A percentile compares a stretch with the other conserved stretches of the same genome.
Conservation (phyloP, 768 basidiomycete genomes). For the Leccinum uliginosum region DNA sequence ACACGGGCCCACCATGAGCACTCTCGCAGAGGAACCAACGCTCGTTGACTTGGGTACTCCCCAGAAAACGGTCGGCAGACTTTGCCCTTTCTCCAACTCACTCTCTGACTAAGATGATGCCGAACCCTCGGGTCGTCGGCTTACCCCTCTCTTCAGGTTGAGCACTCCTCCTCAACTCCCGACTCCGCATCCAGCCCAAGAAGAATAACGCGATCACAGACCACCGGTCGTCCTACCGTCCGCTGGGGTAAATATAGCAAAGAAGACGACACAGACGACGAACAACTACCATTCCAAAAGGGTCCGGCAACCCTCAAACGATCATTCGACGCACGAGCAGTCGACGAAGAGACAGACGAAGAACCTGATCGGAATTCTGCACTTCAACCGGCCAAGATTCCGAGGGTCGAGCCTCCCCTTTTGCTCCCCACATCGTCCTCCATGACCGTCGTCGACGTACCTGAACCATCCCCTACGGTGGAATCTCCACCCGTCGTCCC, state of each 20-base stretch:
- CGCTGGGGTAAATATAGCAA: conserved; percentile 32
- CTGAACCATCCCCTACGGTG: conserved; percentile 6
- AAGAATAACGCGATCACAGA: conserved; percentile 33
- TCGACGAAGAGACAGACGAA: conserved; percentile 33
- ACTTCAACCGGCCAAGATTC: conserved; percentile 25
- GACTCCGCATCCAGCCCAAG: conserved; percentile 23
- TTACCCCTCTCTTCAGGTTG: conserved; percentile 23
- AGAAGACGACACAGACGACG: conserved; percentile 28
- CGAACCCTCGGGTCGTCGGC: conserved; percentile 25
- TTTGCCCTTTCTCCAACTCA: conserved; percentile 28
- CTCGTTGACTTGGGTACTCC: conserved; percentile 23
- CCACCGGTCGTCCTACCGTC: conserved; percentile 30
- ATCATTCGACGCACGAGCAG: conserved; percentile 32
- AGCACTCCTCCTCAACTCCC: conserved; percentile 17
- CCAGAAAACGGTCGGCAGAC: conserved; percentile 27
- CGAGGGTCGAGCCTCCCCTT: conserved; percentile 23
- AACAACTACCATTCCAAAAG: conserved; percentile 13
- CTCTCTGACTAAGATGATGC: conserved; percentile 26
- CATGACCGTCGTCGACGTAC: conserved; percentile 27
- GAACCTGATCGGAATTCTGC: conserved; percentile 20
- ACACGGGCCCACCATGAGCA: conserved; percentile 5
- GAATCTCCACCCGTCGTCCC: conserved; percentile 8
- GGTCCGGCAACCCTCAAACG: conserved; percentile 27
- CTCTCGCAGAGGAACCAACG: conserved; percentile 17
- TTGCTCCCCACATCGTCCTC: conserved; percentile 27